phyloP scores from a whole-genome alignment of 2,329 filamentous ascomycete species.

The Aquanectria penicillioides region DNA sequence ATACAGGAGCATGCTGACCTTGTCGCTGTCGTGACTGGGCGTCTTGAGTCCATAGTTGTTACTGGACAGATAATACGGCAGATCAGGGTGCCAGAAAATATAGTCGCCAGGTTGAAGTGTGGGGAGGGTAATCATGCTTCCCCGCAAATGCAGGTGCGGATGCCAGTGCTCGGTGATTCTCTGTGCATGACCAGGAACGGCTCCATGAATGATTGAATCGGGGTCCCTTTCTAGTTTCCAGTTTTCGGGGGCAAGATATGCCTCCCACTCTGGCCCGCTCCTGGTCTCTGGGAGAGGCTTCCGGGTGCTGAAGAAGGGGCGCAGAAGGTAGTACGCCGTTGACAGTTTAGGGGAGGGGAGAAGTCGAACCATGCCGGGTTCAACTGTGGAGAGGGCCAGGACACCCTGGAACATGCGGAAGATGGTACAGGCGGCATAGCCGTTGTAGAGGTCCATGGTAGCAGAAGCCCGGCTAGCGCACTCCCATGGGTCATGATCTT shows the following conservation, averaged over 20 bases:
- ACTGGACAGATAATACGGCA: slow-evolving; percentile 64
- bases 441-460: slow-evolving; percentile 67
- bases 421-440: slow-evolving; percentile 65
- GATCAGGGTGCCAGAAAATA: slow-evolving; percentile 67
- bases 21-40: slow-evolving; percentile 37
- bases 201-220: slow-evolving; percentile 66
- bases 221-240: slow-evolving; percentile 59
- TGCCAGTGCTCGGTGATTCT: slow-evolving; percentile 68
- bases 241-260: slow-evolving; percentile 59
- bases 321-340: slow-evolving; percentile 80
- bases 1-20: slow-evolving; percentile 63
- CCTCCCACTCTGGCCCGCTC: slow-evolving; percentile 57
- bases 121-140: slow-evolving; percentile 65
- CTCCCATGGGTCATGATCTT: slow-evolving; percentile 66
- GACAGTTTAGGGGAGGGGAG: slow-evolving; percentile 78
- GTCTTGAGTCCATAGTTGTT: slow-evolving; percentile 46
- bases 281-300: slow-evolving; percentile 52
- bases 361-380: slow-evolving; percentile 76
- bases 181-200: slow-evolving; percentile 67
- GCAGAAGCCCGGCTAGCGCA: slow-evolving; percentile 62
- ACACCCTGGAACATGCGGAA: slow-evolving; percentile 70
- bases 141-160: slow-evolving; percentile 63
- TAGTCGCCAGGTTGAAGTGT: slow-evolving; percentile 66
- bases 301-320: slow-evolving; percentile 63
- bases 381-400: slow-evolving; percentile 63